Evolutionary conservation across 768 basidiomycete species (phyloP), one percentile per base, ranked within the genome.

Genomic region (Boletus reticulatus): DNA sequence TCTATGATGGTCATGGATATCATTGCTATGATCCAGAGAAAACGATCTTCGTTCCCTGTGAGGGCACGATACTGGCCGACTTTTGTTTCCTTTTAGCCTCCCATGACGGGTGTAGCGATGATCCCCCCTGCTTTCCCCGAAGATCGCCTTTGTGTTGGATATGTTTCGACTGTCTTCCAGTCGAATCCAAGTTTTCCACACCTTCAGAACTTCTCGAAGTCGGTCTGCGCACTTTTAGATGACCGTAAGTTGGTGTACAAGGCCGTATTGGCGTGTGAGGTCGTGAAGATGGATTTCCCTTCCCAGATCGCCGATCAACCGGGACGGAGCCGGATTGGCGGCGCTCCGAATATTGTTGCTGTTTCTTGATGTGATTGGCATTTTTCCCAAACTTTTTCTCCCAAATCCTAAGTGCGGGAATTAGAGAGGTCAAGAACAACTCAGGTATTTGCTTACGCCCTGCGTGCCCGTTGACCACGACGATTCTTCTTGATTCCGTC

Each of bases 381-480:
- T 86, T 84, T 57, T 78, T 82, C 46, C 96, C 96, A 63, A 84
- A 98, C 72, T 94, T 98, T 75, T 94, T 95, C 74, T 98, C 96
- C 95, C 96, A 98, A 61, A 98, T 97, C 3, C 95, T 98, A 64
- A 29, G 41, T 11, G 29, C 22, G 8, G 31, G 51, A 63, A 56
- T 55, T 48, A 52, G 39, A 43, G 47, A 36, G 20, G 3, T 31
- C 37, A 24, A 17, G 22, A 58, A 52, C 47, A 17, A n/a, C 27
- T 8, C 27, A 10, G 37, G 4, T 6, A 48, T 44, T 4, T 14
- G 87, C 95, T 81, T 71, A 97, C 97, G 90, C 91, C 75, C 88
- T 79, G 56, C 97, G 79, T n/a, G 96, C 96, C 47, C 94, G 75
- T 70, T 99, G 97, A 31, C 96, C 97, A 38, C 94, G 79, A 52